Evolutionary conservation across 129 eudicot species (phyloP).

Genomic region (Tanacetum coccineum): DNA sequence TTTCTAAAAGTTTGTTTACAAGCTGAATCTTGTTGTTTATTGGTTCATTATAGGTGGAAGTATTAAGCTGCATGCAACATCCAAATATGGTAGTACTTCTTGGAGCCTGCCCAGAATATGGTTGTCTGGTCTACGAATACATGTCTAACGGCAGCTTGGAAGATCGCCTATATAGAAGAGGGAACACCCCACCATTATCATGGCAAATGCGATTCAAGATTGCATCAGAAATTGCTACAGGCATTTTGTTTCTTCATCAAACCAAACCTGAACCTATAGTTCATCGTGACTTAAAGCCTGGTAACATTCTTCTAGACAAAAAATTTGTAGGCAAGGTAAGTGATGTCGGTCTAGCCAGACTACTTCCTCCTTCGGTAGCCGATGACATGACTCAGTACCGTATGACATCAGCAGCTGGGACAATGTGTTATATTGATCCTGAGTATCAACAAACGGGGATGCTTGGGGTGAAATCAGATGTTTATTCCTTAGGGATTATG

Average conservation of each 20-base stretch:
- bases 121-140: constrained; percentile 61
- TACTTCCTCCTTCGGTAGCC: constrained; percentile 39
- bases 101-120: constrained; percentile 66
- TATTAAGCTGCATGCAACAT: constrained; percentile 66
- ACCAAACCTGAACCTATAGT: constrained; percentile 73
- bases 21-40: too few species aligned
- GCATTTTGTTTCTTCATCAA: constrained; percentile 62
- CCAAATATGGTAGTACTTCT: constrained; percentile 71
- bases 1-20: background rate
- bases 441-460: constrained; percentile 61
- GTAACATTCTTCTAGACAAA: constrained; percentile 53
- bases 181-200: constrained; percentile 41
- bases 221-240: constrained; percentile 63
- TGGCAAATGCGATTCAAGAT: constrained; percentile 68
- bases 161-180: constrained; percentile 48
- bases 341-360: constrained; percentile 66
- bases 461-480: constrained; percentile 57
- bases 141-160: constrained; percentile 70
- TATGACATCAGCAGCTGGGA: constrained; percentile 65
- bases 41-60: constrained; percentile 45
- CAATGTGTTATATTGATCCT: constrained; percentile 62
- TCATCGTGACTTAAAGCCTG: constrained; percentile 68
- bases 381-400: constrained; percentile 46
- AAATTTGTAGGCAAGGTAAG: constrained; percentile 52
- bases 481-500: constrained; percentile 58